Percentiles rank a stretch among this genome's conserved stretches.
These are phyloP conservation scores for Salix arbutifolia DNA, from an alignment of 345 rosid genomes.

Conservation along the genomic window DNA sequence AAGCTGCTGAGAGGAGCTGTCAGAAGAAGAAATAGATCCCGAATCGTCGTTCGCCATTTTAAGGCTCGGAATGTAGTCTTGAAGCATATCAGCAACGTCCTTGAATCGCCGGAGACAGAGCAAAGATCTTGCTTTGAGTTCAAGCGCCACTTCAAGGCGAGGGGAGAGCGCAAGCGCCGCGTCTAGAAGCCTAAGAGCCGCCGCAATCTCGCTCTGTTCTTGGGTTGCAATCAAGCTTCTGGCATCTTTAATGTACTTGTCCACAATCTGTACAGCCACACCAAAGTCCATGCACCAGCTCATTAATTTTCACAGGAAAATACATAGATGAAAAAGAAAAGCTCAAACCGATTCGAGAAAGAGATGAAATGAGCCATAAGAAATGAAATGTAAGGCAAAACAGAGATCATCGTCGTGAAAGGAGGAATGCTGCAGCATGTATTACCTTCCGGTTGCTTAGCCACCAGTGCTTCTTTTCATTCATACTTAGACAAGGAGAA, in stretches of 20 bases:
- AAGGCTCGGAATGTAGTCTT: slow-evolving; percentile 80
- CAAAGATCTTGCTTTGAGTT: slow-evolving; percentile 76
- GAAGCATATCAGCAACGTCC: slow-evolving; percentile 80
- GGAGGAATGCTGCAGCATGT: neutral
- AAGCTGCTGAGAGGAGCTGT: slow-evolving; percentile 41
- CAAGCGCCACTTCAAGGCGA: slow-evolving; percentile 66
- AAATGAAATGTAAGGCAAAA: neutral
- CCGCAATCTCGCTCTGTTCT: slow-evolving; percentile 52
- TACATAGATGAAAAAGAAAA: neutral
- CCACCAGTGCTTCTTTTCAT: slow-evolving; percentile 83
- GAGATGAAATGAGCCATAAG: neutral
- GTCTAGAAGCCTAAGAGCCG: slow-evolving; percentile 69
- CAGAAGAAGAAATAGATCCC: slow-evolving; percentile 48
- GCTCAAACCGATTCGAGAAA: neutral
- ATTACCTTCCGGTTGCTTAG: slow-evolving; percentile 74
- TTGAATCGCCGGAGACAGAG: slow-evolving; percentile 59
- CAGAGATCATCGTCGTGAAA: too few relatives aligned
- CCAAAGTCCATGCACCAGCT: neutral
- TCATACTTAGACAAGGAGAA: slow-evolving; percentile 31
- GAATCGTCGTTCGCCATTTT: slow-evolving; percentile 53
- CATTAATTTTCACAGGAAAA: neutral
- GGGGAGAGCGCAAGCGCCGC: slow-evolving; percentile 73
- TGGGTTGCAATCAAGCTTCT: slow-evolving; percentile 58
- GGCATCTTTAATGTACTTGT: slow-evolving; percentile 72
- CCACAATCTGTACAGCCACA: slow-evolving; percentile 47